A percentile compares a stretch with the other conserved stretches of the same genome.
Evolutionary conservation across 169 alveolate genomes (phyloP).

Genomic region (Plasmodium malariae): DNA sequence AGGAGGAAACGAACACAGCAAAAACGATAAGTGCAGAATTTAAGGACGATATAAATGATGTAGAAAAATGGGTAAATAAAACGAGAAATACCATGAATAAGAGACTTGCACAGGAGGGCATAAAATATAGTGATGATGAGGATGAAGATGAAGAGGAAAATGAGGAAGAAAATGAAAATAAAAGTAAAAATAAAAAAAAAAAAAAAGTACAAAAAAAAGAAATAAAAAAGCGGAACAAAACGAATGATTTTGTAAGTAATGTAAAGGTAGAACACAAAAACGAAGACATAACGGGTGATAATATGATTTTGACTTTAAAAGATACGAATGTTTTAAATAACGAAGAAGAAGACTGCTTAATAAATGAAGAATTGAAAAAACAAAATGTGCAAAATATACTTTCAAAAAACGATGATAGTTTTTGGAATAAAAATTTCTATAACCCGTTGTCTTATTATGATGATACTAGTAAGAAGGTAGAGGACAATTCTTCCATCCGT

Average conservation of each 20-base stretch:
- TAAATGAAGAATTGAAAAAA: conserved; percentile 70
- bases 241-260: neutral
- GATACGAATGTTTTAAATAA: conserved; percentile 27
- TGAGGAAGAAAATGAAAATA: neutral
- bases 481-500: conserved; percentile 13
- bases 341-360: conserved; percentile 56
- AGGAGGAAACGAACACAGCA: neutral
- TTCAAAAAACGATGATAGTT: conserved; percentile 47
- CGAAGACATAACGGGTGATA: conserved; percentile 50
- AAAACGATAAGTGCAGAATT: conserved; percentile 46
- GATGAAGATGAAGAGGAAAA: conserved; percentile 13
- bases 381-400: conserved; percentile 29
- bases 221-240: conserved; percentile 29
- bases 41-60: conserved; percentile 65
- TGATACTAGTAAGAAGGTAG: conserved; percentile 24
- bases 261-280: conserved; percentile 67
- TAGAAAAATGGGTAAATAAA: conserved; percentile 48
- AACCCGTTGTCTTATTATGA: conserved; percentile 61
- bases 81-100: conserved; percentile 55
- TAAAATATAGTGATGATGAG: conserved; percentile 67
- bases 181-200: neutral
- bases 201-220: neutral
- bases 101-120: conserved; percentile 24
- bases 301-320: conserved; percentile 55
- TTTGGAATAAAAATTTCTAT: conserved; percentile 63